Base-by-base conservation (phyloP, 345 rosid genomes). In the Mallotus nudiflorus region DNA sequence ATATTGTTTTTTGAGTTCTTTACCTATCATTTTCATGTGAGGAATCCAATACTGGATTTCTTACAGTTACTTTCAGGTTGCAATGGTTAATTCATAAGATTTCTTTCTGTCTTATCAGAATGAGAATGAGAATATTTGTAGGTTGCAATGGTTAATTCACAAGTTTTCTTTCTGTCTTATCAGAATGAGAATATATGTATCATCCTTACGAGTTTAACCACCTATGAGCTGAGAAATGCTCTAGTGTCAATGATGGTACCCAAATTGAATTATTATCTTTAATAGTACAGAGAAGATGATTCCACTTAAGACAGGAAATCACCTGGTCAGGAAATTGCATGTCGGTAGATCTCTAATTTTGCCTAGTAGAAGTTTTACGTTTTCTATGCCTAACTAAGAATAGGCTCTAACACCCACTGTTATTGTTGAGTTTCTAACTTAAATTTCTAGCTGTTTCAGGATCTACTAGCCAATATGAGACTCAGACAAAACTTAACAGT, bases 361-460 rank as follows among this genome's bases (percentile, higher is more conserved):
- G 6, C 6, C 16, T 3, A 51, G 29, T 54, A 2, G 28, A 61
- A 71, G 27, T 28, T 71, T 52, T 15, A 37, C 16, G 20, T 63
- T 18, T 8, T 27, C 55, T 15, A 63, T 24, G 14, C 54, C 31
- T 28, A 7, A 5, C 56, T 14, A 14, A 35, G 60, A 18, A 56
- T 29, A 15, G 42, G 24, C 66, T 35, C 28, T 8, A 48, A 9
- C n/a, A n/a, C 16, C 27, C 35, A 49, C 28, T 24, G 31, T 1
- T 27, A 62, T 50, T 69, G 10, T 37, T 35, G 19, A 42, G 19
- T 69, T 39, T 71, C 67, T 74, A 22, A 50, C 52, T 33, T 22
- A 20, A 49, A 62, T 51, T 9, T 20, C 4, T 40, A 42, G 9
- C 53, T 52, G 53, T 10, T 39, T 44, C 69, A 28, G 35, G 40